Conservation (phyloP, 371 early-diverging fungal genomes). For the Mucor sp. region DNA sequence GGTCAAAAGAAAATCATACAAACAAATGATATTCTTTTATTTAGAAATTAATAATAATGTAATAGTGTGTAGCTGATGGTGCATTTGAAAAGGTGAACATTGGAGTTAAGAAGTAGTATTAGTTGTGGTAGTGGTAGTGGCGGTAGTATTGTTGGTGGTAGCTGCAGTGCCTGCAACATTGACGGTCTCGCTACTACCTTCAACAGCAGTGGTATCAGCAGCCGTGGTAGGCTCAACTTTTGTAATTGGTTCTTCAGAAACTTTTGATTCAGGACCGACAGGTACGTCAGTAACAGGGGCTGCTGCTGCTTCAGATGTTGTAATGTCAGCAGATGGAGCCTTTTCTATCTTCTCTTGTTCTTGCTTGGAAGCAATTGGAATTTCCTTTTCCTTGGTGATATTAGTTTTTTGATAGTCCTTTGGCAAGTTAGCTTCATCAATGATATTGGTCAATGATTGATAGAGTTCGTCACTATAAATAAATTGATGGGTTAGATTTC, state of each 20-base stretch:
- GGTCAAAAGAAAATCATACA: neutral
- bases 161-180: neutral
- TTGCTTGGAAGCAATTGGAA: neutral
- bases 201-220: neutral
- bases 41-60: neutral
- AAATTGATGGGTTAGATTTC: neutral
- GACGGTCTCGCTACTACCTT: neutral
- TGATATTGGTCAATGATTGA: slow-evolving; percentile 10
- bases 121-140: neutral
- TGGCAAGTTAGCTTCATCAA: slow-evolving; percentile 14
- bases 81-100: neutral
- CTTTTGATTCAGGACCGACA: neutral
- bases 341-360: neutral
- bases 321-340: neutral
- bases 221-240: neutral
- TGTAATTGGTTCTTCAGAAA: slow-evolving; percentile 4
- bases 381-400: neutral
- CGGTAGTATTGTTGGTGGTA: neutral
- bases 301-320: neutral
- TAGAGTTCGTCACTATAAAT: slow-evolving; percentile 19
- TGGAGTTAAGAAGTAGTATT: neutral
- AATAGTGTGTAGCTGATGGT: neutral
- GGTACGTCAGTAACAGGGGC: slow-evolving; percentile 3
- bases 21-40: neutral
- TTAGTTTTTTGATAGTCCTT: slow-evolving; percentile 7